Percentiles rank a stretch among this genome's conserved stretches.
These are phyloP conservation scores for Mitragyna speciosa DNA, from an alignment of 257 asterid species.

Conservation along the genomic window DNA sequence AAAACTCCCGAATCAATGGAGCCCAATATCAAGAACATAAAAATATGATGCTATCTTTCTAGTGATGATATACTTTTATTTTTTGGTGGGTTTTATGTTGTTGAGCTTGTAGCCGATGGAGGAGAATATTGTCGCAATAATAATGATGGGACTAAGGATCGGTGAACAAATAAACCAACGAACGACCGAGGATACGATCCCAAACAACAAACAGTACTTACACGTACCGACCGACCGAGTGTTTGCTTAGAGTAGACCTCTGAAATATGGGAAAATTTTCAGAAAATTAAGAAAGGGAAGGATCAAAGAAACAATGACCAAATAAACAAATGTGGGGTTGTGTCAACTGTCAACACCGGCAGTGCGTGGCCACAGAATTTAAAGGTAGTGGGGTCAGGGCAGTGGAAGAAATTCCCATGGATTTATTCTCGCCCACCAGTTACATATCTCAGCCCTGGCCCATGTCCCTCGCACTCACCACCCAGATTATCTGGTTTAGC, in stretches of 20 bases:
- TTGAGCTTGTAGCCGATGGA: background rate
- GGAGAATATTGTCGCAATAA: background rate
- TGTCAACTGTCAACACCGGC: constrained; percentile 12
- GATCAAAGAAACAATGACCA: background rate
- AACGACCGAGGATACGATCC: background rate
- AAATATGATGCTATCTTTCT: background rate
- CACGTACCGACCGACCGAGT: background rate
- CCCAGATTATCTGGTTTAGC: background rate
- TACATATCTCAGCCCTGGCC: constrained; percentile 38
- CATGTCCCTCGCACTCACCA: background rate
- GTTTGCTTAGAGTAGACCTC: background rate
- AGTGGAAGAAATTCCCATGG: constrained; percentile 13
- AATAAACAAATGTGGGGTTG: constrained; percentile 6
- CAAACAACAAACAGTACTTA: background rate
- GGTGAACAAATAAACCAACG: background rate
- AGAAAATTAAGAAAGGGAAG: constrained; percentile 9
- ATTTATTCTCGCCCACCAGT: constrained; percentile 41
- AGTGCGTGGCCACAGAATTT: constrained; percentile 46
- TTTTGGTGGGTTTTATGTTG: background rate
- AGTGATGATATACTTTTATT: background rate
- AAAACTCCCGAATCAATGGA: constrained; percentile 17
- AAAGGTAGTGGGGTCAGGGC: constrained; percentile 25
- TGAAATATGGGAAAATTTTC: background rate
- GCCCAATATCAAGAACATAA: constrained; percentile 7
- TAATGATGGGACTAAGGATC: background rate